A percentile compares a stretch with the other conserved stretches of the same genome.
These are phyloP conservation scores for Tricharina praecox DNA, from an alignment of 495 filamentous ascomycete genomes.

Conservation along the genomic window DNA sequence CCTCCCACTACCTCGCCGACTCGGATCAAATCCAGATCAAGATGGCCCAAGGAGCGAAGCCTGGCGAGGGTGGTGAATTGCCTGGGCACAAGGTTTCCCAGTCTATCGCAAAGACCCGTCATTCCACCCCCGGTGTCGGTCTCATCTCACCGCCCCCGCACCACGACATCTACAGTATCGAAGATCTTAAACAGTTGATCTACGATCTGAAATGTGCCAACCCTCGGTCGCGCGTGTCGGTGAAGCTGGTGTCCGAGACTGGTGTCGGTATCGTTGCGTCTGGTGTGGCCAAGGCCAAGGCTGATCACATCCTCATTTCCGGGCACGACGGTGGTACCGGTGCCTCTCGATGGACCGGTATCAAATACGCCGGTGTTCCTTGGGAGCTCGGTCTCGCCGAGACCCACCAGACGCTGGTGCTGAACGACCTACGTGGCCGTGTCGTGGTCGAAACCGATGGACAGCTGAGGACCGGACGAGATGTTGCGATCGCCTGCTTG, in stretches of 20 bases:
- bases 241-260: slow-evolving; percentile 96
- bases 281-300: slow-evolving; percentile 96
- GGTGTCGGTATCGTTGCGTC: slow-evolving; percentile 97
- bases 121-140: slow-evolving; percentile 97
- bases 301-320: slow-evolving; percentile 94
- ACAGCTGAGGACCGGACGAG: slow-evolving; percentile 82
- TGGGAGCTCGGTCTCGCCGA: slow-evolving; percentile 98
- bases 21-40: slow-evolving; percentile 99
- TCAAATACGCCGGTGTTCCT: slow-evolving; percentile 96
- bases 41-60: slow-evolving; percentile 99
- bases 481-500: slow-evolving; percentile 90
- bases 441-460: slow-evolving; percentile 97
- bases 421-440: slow-evolving; percentile 93
- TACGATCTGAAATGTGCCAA: slow-evolving; percentile 98
- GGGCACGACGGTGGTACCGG: slow-evolving; percentile 97
- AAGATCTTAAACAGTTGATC: slow-evolving; percentile 96
- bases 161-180: slow-evolving; percentile 98
- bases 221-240: slow-evolving; percentile 84
- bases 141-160: slow-evolving; percentile 97
- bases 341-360: slow-evolving; percentile 96
- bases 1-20: slow-evolving; percentile 94
- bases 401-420: slow-evolving; percentile 95
- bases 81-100: slow-evolving; percentile 97
- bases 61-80: slow-evolving; percentile 94
- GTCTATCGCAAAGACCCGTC: slow-evolving; percentile 85